phyloP scores from a whole-genome alignment of 495 filamentous ascomycete genomes.

The Aspergillus heteromorphus region DNA sequence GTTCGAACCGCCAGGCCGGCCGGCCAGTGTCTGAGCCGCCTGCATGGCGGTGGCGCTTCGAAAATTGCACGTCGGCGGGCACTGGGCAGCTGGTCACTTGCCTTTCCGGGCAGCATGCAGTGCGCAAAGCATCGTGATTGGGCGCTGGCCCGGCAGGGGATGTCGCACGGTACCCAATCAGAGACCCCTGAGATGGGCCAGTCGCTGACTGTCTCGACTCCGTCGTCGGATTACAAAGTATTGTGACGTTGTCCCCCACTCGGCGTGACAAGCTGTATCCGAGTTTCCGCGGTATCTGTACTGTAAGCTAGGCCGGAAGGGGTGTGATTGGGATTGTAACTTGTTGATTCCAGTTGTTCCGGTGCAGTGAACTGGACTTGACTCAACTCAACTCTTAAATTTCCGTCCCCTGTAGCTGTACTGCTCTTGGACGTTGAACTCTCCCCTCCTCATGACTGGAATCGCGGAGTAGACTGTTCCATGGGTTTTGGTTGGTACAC shows the following conservation, averaged over 20 bases:
- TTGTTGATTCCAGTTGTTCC: no score
- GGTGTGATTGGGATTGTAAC: no score
- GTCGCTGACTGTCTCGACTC: background rate
- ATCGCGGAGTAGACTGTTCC: background rate
- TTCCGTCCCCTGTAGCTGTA: no score
- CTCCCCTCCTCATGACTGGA: no score
- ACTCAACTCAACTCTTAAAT: no score
- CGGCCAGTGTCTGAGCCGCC: background rate
- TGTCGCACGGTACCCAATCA: background rate
- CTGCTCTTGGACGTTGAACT: no score
- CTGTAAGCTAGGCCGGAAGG: background rate
- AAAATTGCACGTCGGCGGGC: background rate
- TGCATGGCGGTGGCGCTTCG: background rate
- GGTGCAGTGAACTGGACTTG: no score
- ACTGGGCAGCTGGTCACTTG: constrained; percentile 5
- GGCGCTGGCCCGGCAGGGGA: background rate
- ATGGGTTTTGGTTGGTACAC: background rate
- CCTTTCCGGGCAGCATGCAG: constrained; percentile 15
- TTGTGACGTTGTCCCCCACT: constrained; percentile 1
- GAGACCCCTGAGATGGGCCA: background rate
- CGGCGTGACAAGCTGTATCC: background rate
- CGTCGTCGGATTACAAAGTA: background rate
- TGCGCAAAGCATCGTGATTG: constrained; percentile 15
- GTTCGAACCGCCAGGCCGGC: background rate
- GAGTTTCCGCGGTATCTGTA: background rate